Evolutionary conservation across 805 yeast genomes (phyloP).

Genomic region (Zygoascus tannicola): DNA sequence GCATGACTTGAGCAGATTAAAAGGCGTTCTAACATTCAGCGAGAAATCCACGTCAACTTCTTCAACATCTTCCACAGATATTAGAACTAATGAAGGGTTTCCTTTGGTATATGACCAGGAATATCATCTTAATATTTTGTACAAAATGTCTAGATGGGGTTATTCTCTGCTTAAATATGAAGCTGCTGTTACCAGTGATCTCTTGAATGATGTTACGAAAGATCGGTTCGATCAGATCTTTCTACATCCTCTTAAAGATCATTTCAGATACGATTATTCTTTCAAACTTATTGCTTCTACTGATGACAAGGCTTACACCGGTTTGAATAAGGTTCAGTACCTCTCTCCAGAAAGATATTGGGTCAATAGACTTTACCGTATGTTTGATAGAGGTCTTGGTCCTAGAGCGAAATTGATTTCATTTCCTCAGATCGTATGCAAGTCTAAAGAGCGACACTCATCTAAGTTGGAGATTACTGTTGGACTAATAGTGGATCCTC

Average conservation of each 20-base stretch:
- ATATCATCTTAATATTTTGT: constrained; percentile 61
- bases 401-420: constrained; percentile 31
- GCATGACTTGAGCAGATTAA: constrained; percentile 46
- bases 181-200: constrained; percentile 57
- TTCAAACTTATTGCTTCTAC: constrained; percentile 38
- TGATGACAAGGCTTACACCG: constrained; percentile 50
- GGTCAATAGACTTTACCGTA: constrained; percentile 48
- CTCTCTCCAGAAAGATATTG: constrained; percentile 60
- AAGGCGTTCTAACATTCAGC: constrained; percentile 16
- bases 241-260: constrained; percentile 43
- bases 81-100: constrained; percentile 1
- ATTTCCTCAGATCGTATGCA: constrained; percentile 7
- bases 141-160: constrained; percentile 68
- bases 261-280: constrained; percentile 54
- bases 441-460: constrained; percentile 9
- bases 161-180: constrained; percentile 52
- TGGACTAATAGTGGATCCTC: constrained; percentile 62
- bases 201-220: constrained; percentile 67
- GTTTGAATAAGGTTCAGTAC: constrained; percentile 63
- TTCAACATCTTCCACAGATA: not conserved
- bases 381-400: constrained; percentile 42
- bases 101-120: constrained; percentile 16
- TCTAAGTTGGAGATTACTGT: constrained; percentile 26
- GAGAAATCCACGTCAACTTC: not conserved
- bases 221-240: constrained; percentile 80